Evolutionary conservation across 164 flowering plant species (phyloP), one percentile per base, ranked within the genome.

Genomic region (Warburgia ugandensis): DNA sequence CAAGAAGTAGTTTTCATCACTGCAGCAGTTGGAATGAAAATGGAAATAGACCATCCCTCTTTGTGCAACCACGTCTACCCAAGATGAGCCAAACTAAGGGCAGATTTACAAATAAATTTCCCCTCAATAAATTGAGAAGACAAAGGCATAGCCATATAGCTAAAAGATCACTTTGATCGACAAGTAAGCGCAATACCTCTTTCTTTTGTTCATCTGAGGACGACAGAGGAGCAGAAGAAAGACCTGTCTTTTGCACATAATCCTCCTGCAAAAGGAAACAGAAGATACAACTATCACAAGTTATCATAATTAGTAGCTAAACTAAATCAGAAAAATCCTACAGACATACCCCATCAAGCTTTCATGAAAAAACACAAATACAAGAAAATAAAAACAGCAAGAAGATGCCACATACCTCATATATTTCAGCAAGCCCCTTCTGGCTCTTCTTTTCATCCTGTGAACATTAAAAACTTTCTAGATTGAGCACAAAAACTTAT

Each of bases 361-460:
- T n/a, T n/a, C n/a, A n/a, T n/a, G n/a, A n/a, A n/a, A n/a, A n/a
- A n/a, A n/a, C n/a, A 43, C 4, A 43, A 43, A 43, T 17, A 22
- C 23, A 10, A 22, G 46, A 43, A 43, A 3, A 22, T 22, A 2
- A 11, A 0, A 2, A 0, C 31, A 22, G 12, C 14, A 23, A 0
- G 16, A 10, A 22, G 28, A 29, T 36, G 25, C 33, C 11, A 64
- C 81, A 53, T 31, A 86, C 99, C 95, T 84, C 97, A 63, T 89
- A 94, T 43, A 84, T 53, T 65, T 89, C 96, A 54, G 79, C 94
- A 52, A 94, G 84, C 50, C 99, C 94, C 69, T 81, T 88, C 68
- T 83, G 81, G 80, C 95, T 94, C 65, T 89, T 88, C 64, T 74
- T 86, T 45, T 94, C 99, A 72, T 94, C 96, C 99, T 92, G 80